A percentile compares a stretch with the other conserved stretches of the same genome.
Conservation (phyloP, 148 eudicot species). For the Heliosperma pusillum region DNA sequence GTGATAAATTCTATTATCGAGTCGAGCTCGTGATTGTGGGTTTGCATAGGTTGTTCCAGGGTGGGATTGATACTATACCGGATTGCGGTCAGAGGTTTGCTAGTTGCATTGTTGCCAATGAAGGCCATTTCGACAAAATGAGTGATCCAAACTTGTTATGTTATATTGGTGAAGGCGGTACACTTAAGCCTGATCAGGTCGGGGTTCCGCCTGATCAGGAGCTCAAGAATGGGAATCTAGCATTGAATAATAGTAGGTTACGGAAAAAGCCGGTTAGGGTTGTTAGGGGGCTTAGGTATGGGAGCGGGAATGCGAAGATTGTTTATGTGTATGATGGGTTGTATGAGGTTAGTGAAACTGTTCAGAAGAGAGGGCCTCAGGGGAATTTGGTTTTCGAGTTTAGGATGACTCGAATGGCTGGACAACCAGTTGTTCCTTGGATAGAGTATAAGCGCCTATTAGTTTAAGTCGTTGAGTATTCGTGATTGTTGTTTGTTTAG, state of each 20-base stretch:
- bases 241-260: slow-evolving; percentile 48
- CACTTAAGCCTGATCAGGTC: background rate
- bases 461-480: background rate
- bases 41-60: slow-evolving; percentile 35
- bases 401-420: background rate
- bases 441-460: background rate
- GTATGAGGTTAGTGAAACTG: background rate
- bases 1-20: slow-evolving; percentile 46
- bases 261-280: slow-evolving; percentile 44
- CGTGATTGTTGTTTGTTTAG: too few species aligned
- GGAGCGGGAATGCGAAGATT: background rate
- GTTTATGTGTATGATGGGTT: slow-evolving; percentile 15
- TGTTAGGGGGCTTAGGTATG: slow-evolving; percentile 27
- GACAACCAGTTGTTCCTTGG: slow-evolving; percentile 7
- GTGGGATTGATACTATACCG: slow-evolving; percentile 42
- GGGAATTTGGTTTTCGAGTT: slow-evolving; percentile 9
- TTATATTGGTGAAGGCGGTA: slow-evolving; percentile 60
- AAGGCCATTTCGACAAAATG: slow-evolving; percentile 40
- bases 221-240: slow-evolving; percentile 46
- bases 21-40: slow-evolving; percentile 47
- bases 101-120: slow-evolving; percentile 47
- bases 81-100: slow-evolving; percentile 29
- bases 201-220: slow-evolving; percentile 45
- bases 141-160: slow-evolving; percentile 27
- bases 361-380: slow-evolving; percentile 12